Percentiles rank a stretch among this genome's conserved stretches.
Evolutionary conservation across 768 basidiomycete genomes (phyloP).

Genomic region (Suillus fuscotomentosus): DNA sequence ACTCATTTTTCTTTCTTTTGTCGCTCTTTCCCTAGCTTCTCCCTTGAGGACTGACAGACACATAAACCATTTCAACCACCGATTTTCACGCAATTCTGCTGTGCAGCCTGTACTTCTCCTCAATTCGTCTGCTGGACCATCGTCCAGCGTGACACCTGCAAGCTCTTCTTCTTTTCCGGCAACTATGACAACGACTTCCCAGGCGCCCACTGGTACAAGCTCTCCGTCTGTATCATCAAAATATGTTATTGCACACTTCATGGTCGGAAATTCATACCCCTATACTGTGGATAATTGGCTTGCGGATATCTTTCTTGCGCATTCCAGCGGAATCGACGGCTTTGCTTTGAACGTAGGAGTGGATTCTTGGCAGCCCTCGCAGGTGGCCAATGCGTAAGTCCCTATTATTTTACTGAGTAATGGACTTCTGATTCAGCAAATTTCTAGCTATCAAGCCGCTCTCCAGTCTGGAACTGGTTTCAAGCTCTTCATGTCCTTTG

Average conservation of each 20-base stretch:
- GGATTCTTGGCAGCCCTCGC: constrained; percentile 60
- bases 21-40: not conserved
- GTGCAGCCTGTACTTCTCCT: not conserved
- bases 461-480: constrained; percentile 51
- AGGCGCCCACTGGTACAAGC: not conserved
- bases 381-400: constrained; percentile 63
- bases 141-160: not conserved
- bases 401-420: constrained; percentile 3
- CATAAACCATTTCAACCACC: not conserved
- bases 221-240: constrained; percentile 25
- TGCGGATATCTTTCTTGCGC: constrained; percentile 55
- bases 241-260: constrained; percentile 58
- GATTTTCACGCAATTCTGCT: not conserved
- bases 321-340: constrained; percentile 59
- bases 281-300: constrained; percentile 46
- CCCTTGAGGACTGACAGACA: not conserved
- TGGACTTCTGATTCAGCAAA: constrained; percentile 15
- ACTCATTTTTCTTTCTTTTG: not conserved
- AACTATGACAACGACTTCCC: not conserved
- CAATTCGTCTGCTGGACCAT: not conserved
- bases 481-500: constrained; percentile 76
- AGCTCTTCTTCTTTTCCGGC: not conserved
- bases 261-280: constrained; percentile 66
- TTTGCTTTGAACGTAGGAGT: constrained; percentile 72
- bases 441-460: constrained; percentile 54